Percentiles rank a stretch among this genome's conserved stretches.
These are phyloP conservation scores for Podospora tetraspora DNA, from an alignment of 495 filamentous ascomycete genomes.

Conservation along the genomic window DNA sequence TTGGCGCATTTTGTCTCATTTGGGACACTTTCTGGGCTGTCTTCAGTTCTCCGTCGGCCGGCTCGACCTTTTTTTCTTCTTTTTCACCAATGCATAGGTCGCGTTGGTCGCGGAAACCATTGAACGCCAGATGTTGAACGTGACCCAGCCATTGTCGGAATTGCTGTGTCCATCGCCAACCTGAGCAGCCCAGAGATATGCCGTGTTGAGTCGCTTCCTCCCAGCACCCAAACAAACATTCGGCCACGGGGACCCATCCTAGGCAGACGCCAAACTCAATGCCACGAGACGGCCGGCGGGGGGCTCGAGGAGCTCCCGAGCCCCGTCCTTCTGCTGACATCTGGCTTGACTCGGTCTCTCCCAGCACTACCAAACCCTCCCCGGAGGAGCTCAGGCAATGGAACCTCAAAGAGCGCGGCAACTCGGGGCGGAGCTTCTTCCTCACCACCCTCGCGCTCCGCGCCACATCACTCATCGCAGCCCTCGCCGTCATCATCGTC, in stretches of 20 bases:
- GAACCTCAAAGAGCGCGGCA: conserved; percentile 11
- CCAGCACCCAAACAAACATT: background rate
- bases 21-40: background rate
- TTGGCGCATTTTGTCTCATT: background rate
- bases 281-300: background rate
- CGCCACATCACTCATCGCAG: conserved; percentile 14
- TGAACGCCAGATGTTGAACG: background rate
- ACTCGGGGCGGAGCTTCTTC: conserved; percentile 13
- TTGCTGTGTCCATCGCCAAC: background rate
- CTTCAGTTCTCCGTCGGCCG: background rate
- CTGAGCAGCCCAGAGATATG: background rate
- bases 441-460: conserved; percentile 17
- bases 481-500: conserved; percentile 8
- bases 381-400: conserved; percentile 20
- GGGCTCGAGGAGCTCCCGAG: background rate
- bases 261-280: background rate
- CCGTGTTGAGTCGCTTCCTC: background rate
- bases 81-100: background rate
- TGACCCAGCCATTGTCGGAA: background rate
- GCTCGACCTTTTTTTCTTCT: background rate
- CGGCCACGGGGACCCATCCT: background rate
- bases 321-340: conserved; percentile 19
- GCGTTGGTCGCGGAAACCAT: background rate
- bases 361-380: conserved; percentile 15
- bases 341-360: conserved; percentile 24